Base-by-base conservation (phyloP, 2,329 filamentous ascomycete genomes). In the Paecilomyces dactylethromorphus region DNA sequence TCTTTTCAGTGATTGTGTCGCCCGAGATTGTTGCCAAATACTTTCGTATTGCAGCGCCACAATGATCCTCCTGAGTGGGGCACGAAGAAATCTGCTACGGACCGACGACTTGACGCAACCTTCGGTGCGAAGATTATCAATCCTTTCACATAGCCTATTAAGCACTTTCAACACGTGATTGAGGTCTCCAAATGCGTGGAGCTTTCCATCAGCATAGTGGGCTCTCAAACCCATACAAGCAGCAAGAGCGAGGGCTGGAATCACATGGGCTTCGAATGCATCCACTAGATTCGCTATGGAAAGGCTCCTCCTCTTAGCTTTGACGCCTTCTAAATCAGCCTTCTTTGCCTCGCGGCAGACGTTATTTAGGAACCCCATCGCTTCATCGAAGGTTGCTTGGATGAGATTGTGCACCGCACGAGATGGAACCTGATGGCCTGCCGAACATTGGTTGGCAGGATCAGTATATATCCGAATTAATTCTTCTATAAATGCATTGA, bases 191-290 rank as follows among this genome's bases (percentile, higher is more conserved):
- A 67, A 62, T 56, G 61, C 13, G 33, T 58, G 53, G 63, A 61
- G 58, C 33, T 32, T 57, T 33, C 49, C 49, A 15, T 58, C 57
- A 3, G 53, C 55, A 49, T 65, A 61, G 57, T 68, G 65, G 2
- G 61, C 62, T 26, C 63, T 59, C 39, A 70, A 63, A 24, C 66
- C 65, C 33, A 59, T 50, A 21, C 62, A 35, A 15, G 63, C 57
- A 22, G 69, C 32, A 13, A 60, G 31, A 12, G 64, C 60, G 53
- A 69, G 59, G 2, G 54, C 32, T 6, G 66, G 59, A 3, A 70
- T 49, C 8, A 66, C 61, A 26, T 61, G 54, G 2, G 54, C 54
- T 45, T 66, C 64, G 29, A 69, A 69, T 52, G 57, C 57, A 21
- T 61, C 50, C 26, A 67, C 57, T 11, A 68, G 56, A 39, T 56